Percentiles rank a stretch among this genome's conserved stretches.
These are phyloP conservation scores for Neurospora sp. DNA, from an alignment of 495 filamentous ascomycete species.

Conservation along the genomic window DNA sequence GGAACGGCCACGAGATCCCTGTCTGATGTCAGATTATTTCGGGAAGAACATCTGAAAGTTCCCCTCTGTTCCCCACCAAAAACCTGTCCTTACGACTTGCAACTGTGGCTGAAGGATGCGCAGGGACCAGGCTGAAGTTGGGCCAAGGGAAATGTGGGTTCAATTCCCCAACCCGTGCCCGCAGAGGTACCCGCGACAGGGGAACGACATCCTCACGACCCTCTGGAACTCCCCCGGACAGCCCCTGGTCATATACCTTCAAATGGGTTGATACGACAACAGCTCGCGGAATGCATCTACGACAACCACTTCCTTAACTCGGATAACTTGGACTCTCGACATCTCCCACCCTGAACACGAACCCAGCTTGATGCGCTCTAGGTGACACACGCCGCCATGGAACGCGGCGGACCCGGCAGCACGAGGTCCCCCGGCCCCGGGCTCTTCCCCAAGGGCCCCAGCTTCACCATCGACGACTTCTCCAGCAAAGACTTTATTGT, in stretches of 20 bases:
- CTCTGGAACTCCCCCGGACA: not conserved
- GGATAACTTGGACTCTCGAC: not conserved
- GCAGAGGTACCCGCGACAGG: not conserved
- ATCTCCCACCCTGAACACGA: not conserved
- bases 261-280: not conserved
- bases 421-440: conserved; percentile 61
- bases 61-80: not conserved
- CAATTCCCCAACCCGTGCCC: not conserved
- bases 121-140: not conserved
- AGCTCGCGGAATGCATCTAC: not conserved
- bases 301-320: not conserved
- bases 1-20: not conserved
- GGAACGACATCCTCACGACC: not conserved
- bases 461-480: conserved; percentile 81
- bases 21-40: not conserved
- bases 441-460: conserved; percentile 67
- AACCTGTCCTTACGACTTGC: not conserved
- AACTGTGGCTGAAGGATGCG: not conserved
- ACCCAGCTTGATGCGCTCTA: conserved; percentile 6
- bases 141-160: not conserved
- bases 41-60: not conserved
- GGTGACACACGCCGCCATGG: conserved; percentile 27
- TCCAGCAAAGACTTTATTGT: conserved; percentile 92
- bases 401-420: conserved; percentile 34
- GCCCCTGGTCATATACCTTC: not conserved